Base-by-base conservation (phyloP, 2,329 filamentous ascomycete species). In the Drechslera avenae region DNA sequence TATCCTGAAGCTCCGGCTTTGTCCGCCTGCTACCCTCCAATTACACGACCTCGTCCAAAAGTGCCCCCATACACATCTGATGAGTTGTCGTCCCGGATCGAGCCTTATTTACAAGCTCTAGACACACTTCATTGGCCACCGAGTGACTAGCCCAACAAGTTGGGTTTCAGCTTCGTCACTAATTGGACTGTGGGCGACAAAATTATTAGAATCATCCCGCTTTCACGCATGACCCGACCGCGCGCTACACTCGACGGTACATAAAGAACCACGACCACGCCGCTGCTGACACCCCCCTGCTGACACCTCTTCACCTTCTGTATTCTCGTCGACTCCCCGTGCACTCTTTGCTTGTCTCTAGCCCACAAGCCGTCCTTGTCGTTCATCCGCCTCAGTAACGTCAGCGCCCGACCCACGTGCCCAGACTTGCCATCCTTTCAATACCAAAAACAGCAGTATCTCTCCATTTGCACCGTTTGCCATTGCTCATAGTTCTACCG, bases 61-160 rank as follows among this genome's bases (percentile, higher is more conserved):
- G 51, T 62, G 61, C 60, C 62, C 63, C 60, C 57, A 57, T 63
- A 63, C 66, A 65, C 44, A 52, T 50, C 63, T 71, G 70, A 72
- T 73, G 70, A 71, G 69, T 70, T 73, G 70, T 71, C 70, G 65
- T 62, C 51, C 55, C 64, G 49, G 62, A 57, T 59, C 64, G 63
- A 63, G 50, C 46, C 63, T 52, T 63, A 56, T 64, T 62, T 64
- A 62, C 59, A 56, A 57, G 57, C 55, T 56, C 50, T 53, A 52
- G 47, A 45, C 46, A 47, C 54, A 23, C 44, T 54, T 53, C 46
- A 71, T 73, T 72, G 69, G 70, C 60, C 59, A 58, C 49, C 50
- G 40, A 46, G 47, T 37, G 49, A 48, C 62, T 71, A 72, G 69
- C 62, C 66, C 59, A 41, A 62, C 62, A 37, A 50, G 64, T 69